Conservation (phyloP, 306 rosid species). For the Oxytropis ochrocephala region DNA sequence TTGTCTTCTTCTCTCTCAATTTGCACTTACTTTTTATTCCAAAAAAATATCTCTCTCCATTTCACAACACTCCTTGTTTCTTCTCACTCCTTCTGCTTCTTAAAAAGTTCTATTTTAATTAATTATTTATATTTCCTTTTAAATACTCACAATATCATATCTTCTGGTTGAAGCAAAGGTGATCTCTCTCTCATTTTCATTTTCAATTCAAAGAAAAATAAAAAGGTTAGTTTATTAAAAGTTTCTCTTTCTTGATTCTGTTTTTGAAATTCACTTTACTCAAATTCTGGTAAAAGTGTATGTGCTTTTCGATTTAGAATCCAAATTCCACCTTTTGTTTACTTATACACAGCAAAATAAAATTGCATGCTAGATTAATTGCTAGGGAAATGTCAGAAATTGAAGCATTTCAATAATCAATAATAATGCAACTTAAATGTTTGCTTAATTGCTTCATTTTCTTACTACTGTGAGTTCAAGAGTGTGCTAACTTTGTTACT, state of each 20-base stretch:
- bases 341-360: background rate
- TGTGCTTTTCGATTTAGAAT: slow-evolving; percentile 3
- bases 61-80: background rate
- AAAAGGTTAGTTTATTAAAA: background rate
- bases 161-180: slow-evolving; percentile 34
- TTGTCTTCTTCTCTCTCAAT: slow-evolving; percentile 2
- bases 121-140: background rate
- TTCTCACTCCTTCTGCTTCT: slow-evolving; percentile 2
- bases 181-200: slow-evolving; percentile 4
- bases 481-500: background rate
- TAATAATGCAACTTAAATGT: background rate
- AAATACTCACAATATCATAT: background rate
- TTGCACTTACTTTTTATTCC: background rate
- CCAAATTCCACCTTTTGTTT: background rate
- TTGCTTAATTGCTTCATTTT: slow-evolving; percentile 1
- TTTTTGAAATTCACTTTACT: background rate
- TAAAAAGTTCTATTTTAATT: background rate
- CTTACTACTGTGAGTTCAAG: background rate
- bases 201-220: background rate
- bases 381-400: background rate
- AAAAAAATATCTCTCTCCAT: slow-evolving; percentile 13
- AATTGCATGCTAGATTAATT: background rate
- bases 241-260: slow-evolving; percentile 3
- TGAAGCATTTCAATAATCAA: background rate
- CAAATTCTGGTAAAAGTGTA: slow-evolving; percentile 2